Base-by-base conservation (phyloP, 352 stramenopile genomes). In the Phytophthora hybrid region DNA sequence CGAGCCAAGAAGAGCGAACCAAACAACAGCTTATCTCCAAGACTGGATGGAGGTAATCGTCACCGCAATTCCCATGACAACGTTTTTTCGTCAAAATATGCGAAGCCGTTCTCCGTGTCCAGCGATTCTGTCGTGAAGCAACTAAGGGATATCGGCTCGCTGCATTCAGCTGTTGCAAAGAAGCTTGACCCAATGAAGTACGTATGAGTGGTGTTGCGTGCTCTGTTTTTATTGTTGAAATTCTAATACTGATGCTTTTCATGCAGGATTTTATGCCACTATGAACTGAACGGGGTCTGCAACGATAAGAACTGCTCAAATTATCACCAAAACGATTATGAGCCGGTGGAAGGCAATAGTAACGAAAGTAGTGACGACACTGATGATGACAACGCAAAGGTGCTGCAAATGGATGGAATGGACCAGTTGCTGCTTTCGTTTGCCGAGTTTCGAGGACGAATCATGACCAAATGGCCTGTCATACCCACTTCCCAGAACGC, bases 241-340 rank as follows among this genome's bases (percentile, higher is more conserved):
- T 54, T 74, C 13, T 68, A 69, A 78, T 49, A 19, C 29, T 47
- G 9, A 18, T 46, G 19, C 59, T 21, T 26, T 47, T 54, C 29
- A 23, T 61, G 11, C 59, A 95, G 88, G 67, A 77, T 90, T 26
- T 52, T 93, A 39, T 95, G 88, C 65, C 79, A 88, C 29, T 95
- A 84, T 62, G 88, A 95, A 31, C 69, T 93, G 39, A 90, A 88
- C 49, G 88, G 88, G 7, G 80, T 90, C 32, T 95, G 88, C 74
- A 93, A 93, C 34, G 88, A 95, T 47, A 72, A 81, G 3, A 91
- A 87, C 49, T 95, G 88, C 52, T 72, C 73, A 1, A 89, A 87
- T 26, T 85, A 90, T 65, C 88, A 95, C 47, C 71, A 83, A 37
- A 81, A 82, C 57, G 88, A 95, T 55, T 89, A 89, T 67, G 63